phyloP scores from a whole-genome alignment of 148 eudicot genomes.

The Silene latifolia region DNA sequence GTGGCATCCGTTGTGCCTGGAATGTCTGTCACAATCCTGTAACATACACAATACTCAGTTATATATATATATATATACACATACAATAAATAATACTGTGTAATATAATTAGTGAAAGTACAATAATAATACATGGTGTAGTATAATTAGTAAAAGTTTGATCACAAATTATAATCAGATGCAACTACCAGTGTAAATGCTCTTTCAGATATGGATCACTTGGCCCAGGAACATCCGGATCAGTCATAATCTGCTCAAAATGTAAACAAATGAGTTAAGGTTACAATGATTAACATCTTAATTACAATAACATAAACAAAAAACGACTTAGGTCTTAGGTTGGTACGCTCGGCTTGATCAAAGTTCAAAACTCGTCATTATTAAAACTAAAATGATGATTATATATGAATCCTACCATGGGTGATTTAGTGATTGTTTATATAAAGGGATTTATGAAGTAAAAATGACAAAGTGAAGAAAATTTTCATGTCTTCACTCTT shows the following conservation, averaged over 20 bases:
- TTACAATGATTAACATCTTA: background rate
- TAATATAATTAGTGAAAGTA: no score
- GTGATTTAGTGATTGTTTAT: no score
- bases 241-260: constrained; percentile 45
- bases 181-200: constrained; percentile 83
- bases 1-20: constrained; percentile 89
- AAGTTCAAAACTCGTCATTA: background rate
- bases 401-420: no score
- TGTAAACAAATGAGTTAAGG: background rate
- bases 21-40: constrained; percentile 84
- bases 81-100: no score
- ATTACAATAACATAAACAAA: background rate
- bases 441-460: no score
- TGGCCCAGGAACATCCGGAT: constrained; percentile 98
- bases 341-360: background rate
- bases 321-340: background rate
- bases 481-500: no score
- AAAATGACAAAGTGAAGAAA: no score
- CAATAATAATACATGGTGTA: no score
- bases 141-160: no score
- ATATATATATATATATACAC: no score
- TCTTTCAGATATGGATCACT: constrained; percentile 94
- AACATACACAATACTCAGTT: background rate
- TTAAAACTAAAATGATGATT: background rate
- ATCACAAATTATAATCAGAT: no score